Percentiles rank a stretch among this genome's conserved stretches.
Conservation (phyloP, 495 filamentous ascomycete genomes). For the Podospora bellae-mahoneyi region DNA sequence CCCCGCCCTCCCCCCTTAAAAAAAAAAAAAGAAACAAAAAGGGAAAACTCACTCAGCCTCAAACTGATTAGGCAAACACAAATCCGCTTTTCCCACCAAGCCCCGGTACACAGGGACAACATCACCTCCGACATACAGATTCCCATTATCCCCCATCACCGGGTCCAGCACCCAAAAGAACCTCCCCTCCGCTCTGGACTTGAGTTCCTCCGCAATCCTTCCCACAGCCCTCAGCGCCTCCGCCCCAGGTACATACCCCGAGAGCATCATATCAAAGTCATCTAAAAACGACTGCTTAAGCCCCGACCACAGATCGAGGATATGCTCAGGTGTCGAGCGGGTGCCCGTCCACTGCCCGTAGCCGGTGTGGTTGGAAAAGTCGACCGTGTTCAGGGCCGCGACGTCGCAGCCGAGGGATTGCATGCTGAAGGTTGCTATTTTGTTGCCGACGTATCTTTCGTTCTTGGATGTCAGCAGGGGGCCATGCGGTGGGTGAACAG, state of each 20-base stretch:
- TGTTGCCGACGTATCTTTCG: conserved; percentile 89
- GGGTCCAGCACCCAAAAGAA: conserved; percentile 99
- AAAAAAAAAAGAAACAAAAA: neutral
- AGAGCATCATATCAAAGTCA: conserved; percentile 87
- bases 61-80: conserved; percentile 95
- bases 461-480: neutral
- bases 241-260: conserved; percentile 87
- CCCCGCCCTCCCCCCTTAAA: no score
- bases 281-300: conserved; percentile 76
- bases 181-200: conserved; percentile 58
- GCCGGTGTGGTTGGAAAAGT: conserved; percentile 94
- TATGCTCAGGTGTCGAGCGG: conserved; percentile 72
- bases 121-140: conserved; percentile 82
- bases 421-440: conserved; percentile 89
- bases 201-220: conserved; percentile 73
- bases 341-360: conserved; percentile 85
- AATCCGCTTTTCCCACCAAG: conserved; percentile 73
- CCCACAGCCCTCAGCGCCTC: conserved; percentile 80
- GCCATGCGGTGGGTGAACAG: neutral
- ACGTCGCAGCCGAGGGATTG: conserved; percentile 92
- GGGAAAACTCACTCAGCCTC: conserved; percentile 75
- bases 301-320: conserved; percentile 79
- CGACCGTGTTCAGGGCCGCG: conserved; percentile 87
- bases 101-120: conserved; percentile 87
- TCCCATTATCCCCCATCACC: conserved; percentile 95